These are phyloP conservation scores for Plantago coronopus DNA, from an alignment of 305 asterid genomes.

Conservation along the genomic window DNA sequence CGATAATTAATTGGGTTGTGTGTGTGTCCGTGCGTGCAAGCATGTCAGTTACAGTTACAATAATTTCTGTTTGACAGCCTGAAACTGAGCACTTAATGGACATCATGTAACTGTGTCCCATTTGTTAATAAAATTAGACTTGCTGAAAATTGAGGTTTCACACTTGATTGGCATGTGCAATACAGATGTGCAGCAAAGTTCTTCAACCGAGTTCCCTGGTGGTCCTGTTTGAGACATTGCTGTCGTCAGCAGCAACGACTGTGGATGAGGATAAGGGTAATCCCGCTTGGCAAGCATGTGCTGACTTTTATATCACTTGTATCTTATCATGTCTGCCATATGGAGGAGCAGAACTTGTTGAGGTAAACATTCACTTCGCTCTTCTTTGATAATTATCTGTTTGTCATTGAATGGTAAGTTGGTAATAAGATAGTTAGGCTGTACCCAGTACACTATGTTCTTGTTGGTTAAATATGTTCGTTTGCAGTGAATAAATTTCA, in stretches of 20 bases:
- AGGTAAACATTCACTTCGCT: constrained; percentile 44
- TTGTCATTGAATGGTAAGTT: neutral
- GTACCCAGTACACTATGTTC: neutral
- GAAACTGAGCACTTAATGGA: no score
- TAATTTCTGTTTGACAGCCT: no score
- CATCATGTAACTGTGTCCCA: no score
- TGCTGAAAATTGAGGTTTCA: neutral
- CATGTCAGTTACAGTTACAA: no score
- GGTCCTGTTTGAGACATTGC: constrained; percentile 74
- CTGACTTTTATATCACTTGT: constrained; percentile 85
- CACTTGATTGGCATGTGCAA: constrained; percentile 17
- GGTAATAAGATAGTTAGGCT: neutral
- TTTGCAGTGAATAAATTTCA: neutral
- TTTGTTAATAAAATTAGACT: no score
- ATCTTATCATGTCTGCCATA: constrained; percentile 92
- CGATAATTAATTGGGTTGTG: no score
- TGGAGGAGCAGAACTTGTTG: constrained; percentile 98
- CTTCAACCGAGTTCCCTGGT: constrained; percentile 81
- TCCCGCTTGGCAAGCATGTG: constrained; percentile 99
- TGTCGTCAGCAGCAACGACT: constrained; percentile 94
- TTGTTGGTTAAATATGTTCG: neutral
- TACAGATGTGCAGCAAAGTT: constrained; percentile 99
- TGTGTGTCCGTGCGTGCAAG: no score
- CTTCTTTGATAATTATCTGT: constrained; percentile 11
- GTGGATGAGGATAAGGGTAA: constrained; percentile 98